Evolutionary conservation across 1,139 yeast species (phyloP).

Genomic region (Suhomyces bribrorum): DNA sequence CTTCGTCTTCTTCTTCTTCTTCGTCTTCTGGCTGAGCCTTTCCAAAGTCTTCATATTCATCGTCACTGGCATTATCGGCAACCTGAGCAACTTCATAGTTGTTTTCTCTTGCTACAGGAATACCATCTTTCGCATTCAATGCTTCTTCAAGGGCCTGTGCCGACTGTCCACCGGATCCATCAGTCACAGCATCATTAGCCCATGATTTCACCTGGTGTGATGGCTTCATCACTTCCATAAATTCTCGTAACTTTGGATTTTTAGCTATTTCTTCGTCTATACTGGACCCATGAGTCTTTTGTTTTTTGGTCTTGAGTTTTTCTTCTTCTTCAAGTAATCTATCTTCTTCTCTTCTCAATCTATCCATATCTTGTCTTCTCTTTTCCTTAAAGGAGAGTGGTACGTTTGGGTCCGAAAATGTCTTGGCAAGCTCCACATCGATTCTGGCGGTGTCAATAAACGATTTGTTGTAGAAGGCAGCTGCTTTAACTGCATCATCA

Average conservation of each 20-base stretch:
- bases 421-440: constrained; percentile 78
- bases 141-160: constrained; percentile 44
- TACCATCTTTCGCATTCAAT: constrained; percentile 28
- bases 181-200: constrained; percentile 71
- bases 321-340: constrained; percentile 49
- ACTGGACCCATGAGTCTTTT: constrained; percentile 28
- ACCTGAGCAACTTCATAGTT: constrained; percentile 29
- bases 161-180: constrained; percentile 54
- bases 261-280: constrained; percentile 60
- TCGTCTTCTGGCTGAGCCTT: constrained; percentile 24
- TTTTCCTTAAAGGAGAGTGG: constrained; percentile 74
- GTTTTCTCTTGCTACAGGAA: constrained; percentile 9
- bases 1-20: constrained; percentile 31
- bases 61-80: constrained; percentile 59
- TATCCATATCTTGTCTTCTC: constrained; percentile 54
- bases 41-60: constrained; percentile 62
- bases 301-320: constrained; percentile 30
- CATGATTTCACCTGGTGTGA: constrained; percentile 64
- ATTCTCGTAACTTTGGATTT: constrained; percentile 76
- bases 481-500: constrained; percentile 79
- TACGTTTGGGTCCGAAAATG: constrained; percentile 78
- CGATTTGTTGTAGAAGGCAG: constrained; percentile 69
- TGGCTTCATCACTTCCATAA: constrained; percentile 80
- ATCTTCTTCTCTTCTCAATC: constrained; percentile 57
- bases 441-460: constrained; percentile 82